Evolutionary conservation across 1,139 yeast genomes (phyloP), one percentile per base, ranked within the genome.

Genomic region (Meyerozyma carpophila): DNA sequence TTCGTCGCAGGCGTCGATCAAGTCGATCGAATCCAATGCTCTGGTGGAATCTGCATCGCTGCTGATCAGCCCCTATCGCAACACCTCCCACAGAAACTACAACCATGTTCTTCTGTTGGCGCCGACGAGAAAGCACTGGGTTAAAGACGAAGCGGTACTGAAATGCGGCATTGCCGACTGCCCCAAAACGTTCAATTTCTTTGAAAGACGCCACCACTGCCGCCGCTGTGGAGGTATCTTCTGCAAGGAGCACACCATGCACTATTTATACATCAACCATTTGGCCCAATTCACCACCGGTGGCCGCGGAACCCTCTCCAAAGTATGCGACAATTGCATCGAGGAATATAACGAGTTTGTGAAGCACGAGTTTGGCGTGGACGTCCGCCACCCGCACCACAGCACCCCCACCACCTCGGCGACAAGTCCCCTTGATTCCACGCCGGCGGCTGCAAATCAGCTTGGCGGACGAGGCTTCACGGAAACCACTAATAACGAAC

Each of bases 141-240:
- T 81, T 41, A 81, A 87, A 36, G 95, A 90, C 60, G 76, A 75
- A 40, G 61, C 75, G 13, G 79, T 87, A 26, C 65, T 69, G 39
- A 71, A 77, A 41, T 90, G 97, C 60, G 75, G 77, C n/a, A 74
- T 76, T 24, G 53, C 59, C 2, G 11, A 51, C n/a, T 90, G 97
- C 64, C 68, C 73, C 46, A 76, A 76, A 62, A 60, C 75, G 45
- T 79, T 86, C 62, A 80, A 86, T 41, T 81, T 85, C 56, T 79
- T 88, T 62, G 95, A 90, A 54, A 77, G 98, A 50, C 80, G 94
- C 47, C 98, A 91, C 59, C 98, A 91, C 65, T 91, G 98, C 60
- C 77, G 98, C 42, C 84, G 87, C 57, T 91, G 98, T 67, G 98
- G 98, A 16, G 95, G 89, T 27, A 78, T 91, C 11, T 91, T 84